These are phyloP conservation scores for Perilla frutescens DNA, from an alignment of 257 asterid genomes.

Conservation along the genomic window DNA sequence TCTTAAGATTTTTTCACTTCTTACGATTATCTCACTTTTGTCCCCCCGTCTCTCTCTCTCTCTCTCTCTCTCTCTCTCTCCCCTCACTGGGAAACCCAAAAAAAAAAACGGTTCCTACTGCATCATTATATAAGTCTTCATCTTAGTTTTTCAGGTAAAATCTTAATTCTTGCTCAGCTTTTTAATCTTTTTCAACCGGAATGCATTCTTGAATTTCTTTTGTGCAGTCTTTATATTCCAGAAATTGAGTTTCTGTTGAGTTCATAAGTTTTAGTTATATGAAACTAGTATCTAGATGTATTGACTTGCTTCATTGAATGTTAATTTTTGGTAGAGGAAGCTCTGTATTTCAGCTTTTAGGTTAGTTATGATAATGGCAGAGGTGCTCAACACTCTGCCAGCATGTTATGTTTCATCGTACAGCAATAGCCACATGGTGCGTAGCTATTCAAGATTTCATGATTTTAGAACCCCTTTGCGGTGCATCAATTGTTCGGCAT, in stretches of 20 bases:
- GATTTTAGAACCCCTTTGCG: conserved; percentile 35
- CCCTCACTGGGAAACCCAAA: too few relatives aligned
- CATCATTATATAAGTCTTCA: neutral
- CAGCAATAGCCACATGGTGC: conserved; percentile 17
- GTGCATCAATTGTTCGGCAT: conserved; percentile 37
- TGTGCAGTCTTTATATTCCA: conserved; percentile 21
- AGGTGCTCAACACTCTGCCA: conserved; percentile 36
- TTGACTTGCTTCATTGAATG: conserved; percentile 24
- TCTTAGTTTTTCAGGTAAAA: conserved; percentile 29
- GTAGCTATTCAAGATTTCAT: conserved; percentile 23
- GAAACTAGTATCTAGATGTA: neutral
- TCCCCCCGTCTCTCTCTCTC: neutral
- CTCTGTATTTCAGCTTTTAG: conserved; percentile 26
- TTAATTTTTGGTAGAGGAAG: conserved; percentile 23
- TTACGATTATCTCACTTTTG: too few relatives aligned
- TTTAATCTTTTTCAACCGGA: neutral
- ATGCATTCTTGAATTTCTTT: conserved; percentile 11
- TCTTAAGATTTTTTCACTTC: too few relatives aligned
- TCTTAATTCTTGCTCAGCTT: conserved; percentile 13
- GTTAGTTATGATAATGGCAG: conserved; percentile 46
- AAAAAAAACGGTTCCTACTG: neutral
- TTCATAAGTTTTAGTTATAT: neutral
- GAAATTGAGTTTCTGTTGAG: conserved; percentile 16
- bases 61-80: too few relatives aligned
- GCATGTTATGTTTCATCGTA: conserved; percentile 33